Conservation (phyloP, 2,329 filamentous ascomycete species). For the Fusarium continuum region DNA sequence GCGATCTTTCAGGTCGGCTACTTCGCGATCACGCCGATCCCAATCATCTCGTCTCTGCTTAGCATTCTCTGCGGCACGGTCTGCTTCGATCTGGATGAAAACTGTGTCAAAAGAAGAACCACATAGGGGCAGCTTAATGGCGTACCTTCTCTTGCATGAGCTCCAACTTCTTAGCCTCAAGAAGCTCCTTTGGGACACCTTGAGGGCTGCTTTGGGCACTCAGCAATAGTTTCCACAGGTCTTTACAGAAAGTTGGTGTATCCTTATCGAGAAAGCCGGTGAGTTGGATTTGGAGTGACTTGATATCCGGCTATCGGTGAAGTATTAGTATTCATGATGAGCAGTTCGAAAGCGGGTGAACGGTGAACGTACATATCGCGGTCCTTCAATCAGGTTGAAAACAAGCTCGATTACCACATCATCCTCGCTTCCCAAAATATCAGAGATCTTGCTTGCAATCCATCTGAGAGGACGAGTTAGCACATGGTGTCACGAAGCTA, state of each 20-base stretch:
- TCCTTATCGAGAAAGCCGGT: slow-evolving; percentile 96
- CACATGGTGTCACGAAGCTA: background rate
- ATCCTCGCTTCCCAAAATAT: slow-evolving; percentile 91
- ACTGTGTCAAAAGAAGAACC: slow-evolving; percentile 1
- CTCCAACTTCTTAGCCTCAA: slow-evolving; percentile 96
- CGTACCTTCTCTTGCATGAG: slow-evolving; percentile 91
- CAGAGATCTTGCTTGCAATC: slow-evolving; percentile 88
- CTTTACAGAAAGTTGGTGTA: slow-evolving; percentile 87
- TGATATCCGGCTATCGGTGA: slow-evolving; percentile 83
- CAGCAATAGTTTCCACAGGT: slow-evolving; percentile 89
- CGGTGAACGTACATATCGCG: slow-evolving; percentile 74
- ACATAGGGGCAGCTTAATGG: background rate
- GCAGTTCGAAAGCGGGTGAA: background rate
- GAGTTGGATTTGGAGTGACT: slow-evolving; percentile 91
- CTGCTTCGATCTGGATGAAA: slow-evolving; percentile 75
- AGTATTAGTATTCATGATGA: slow-evolving; percentile 40
- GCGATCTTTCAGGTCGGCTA: slow-evolving; percentile 72
- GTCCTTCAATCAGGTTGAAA: slow-evolving; percentile 75
- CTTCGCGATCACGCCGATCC: slow-evolving; percentile 74
- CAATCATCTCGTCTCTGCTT: slow-evolving; percentile 76
- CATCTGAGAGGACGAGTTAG: slow-evolving; percentile 68
- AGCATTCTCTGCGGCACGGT: slow-evolving; percentile 80
- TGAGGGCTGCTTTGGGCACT: slow-evolving; percentile 89
- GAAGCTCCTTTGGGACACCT: slow-evolving; percentile 90
- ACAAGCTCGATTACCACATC: slow-evolving; percentile 93